These are phyloP conservation scores for Suillus subalutaceus DNA, from an alignment of 768 basidiomycete genomes.

Conservation along the genomic window DNA sequence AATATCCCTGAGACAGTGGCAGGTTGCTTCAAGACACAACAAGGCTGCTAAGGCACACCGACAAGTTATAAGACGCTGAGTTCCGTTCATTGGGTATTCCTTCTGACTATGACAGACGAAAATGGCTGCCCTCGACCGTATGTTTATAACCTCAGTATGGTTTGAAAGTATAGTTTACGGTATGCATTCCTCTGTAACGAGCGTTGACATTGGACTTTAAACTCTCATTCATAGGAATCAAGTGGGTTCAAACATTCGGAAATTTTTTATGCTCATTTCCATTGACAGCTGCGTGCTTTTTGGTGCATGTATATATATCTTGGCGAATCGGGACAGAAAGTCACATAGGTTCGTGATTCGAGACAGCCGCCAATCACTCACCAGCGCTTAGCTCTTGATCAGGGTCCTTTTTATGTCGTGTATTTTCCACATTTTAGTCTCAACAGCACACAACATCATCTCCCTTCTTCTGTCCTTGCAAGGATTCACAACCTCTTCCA, in stretches of 20 bases:
- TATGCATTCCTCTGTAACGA: neutral
- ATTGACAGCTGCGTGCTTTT: slow-evolving; percentile 14
- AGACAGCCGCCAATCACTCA: neutral
- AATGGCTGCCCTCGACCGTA: neutral
- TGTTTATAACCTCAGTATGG: slow-evolving; percentile 11
- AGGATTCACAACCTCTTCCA: neutral
- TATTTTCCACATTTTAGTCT: slow-evolving; percentile 9
- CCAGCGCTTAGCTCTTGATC: neutral
- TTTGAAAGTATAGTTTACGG: slow-evolving; percentile 9
- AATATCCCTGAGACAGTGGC: neutral
- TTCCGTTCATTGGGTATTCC: neutral
- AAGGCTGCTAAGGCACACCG: neutral
- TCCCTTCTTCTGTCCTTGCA: slow-evolving; percentile 7
- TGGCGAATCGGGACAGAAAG: neutral
- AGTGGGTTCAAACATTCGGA: neutral
- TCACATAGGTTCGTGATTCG: slow-evolving; percentile 8
- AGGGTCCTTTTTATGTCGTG: slow-evolving; percentile 9
- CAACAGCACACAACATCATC: slow-evolving; percentile 11
- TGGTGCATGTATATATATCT: slow-evolving; percentile 9
- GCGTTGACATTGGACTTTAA: neutral
- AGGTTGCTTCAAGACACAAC: neutral
- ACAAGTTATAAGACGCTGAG: slow-evolving; percentile 1
- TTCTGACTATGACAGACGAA: neutral
- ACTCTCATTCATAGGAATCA: slow-evolving; percentile 7
- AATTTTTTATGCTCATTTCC: neutral